Conservation (phyloP, 169 alveolate species). For the Cryptosporidium meleagridis region DNA sequence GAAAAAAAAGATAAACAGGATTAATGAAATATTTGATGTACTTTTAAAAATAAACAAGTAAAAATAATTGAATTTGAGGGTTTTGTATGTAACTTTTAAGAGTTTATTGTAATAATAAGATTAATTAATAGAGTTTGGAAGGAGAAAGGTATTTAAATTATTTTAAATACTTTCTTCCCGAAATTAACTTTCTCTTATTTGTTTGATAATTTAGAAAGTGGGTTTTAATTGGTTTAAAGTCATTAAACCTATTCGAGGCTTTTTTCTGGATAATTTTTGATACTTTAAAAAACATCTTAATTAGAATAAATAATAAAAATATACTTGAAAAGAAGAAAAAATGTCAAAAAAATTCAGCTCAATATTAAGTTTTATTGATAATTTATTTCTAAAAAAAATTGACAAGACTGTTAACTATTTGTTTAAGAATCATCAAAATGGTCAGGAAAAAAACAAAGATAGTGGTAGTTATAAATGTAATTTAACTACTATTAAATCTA, state of each 20-base stretch:
- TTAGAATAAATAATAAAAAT: too few relatives aligned
- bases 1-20: background rate
- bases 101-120: background rate
- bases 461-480: constrained; percentile 1
- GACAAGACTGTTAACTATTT: constrained; percentile 39
- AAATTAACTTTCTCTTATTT: too few relatives aligned
- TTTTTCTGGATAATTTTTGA: background rate
- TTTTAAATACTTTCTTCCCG: background rate
- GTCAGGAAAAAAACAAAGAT: background rate
- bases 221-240: background rate
- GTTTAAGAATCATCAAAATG: background rate
- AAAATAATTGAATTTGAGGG: background rate
- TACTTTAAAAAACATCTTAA: too few relatives aligned
- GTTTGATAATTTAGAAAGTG: background rate
- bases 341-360: background rate
- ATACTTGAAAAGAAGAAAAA: too few relatives aligned
- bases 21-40: background rate
- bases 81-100: background rate
- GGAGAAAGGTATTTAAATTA: background rate
- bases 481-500: constrained; percentile 46
- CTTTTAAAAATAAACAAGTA: background rate
- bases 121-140: too few relatives aligned
- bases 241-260: background rate
- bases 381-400: constrained; percentile 22
- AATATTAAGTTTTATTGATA: constrained; percentile 5